Percentiles rank a stretch among this genome's conserved stretches.
Conservation (phyloP, 371 early-diverging fungal species). For the Mortierella sp. region DNA sequence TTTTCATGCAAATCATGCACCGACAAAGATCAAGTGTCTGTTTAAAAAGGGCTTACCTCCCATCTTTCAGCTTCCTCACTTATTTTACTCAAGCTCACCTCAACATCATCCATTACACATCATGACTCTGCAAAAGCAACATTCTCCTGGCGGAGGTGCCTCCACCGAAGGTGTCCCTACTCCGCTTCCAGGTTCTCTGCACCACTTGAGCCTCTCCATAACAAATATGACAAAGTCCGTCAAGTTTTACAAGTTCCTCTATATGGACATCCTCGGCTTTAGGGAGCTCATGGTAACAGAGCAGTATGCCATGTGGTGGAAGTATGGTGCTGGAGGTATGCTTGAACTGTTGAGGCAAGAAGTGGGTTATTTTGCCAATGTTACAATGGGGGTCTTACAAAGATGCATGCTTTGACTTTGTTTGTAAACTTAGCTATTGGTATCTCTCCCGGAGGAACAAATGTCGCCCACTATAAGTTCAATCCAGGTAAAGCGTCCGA, state of each 20-base stretch:
- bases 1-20: too few relatives aligned
- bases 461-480: slow-evolving; percentile 11
- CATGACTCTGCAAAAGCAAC: too few relatives aligned
- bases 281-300: background rate
- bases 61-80: too few relatives aligned
- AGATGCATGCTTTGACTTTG: too few relatives aligned
- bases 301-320: slow-evolving; percentile 24
- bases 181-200: slow-evolving; percentile 2
- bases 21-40: too few relatives aligned
- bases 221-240: slow-evolving; percentile 19
- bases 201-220: slow-evolving; percentile 19
- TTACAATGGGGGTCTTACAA: too few relatives aligned
- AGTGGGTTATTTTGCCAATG: too few relatives aligned
- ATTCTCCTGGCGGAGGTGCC: background rate
- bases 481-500: slow-evolving; percentile 7
- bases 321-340: slow-evolving; percentile 10
- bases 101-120: too few relatives aligned
- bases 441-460: slow-evolving; percentile 11
- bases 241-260: slow-evolving; percentile 21
- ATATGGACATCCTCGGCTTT: slow-evolving; percentile 8
- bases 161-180: background rate
- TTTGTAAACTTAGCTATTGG: slow-evolving; percentile 6
- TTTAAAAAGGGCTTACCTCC: too few relatives aligned
- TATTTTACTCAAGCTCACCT: too few relatives aligned
- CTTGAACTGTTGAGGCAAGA: too few relatives aligned